Evolutionary conservation across 805 yeast species (phyloP).

Genomic region (Komagataella populi): DNA sequence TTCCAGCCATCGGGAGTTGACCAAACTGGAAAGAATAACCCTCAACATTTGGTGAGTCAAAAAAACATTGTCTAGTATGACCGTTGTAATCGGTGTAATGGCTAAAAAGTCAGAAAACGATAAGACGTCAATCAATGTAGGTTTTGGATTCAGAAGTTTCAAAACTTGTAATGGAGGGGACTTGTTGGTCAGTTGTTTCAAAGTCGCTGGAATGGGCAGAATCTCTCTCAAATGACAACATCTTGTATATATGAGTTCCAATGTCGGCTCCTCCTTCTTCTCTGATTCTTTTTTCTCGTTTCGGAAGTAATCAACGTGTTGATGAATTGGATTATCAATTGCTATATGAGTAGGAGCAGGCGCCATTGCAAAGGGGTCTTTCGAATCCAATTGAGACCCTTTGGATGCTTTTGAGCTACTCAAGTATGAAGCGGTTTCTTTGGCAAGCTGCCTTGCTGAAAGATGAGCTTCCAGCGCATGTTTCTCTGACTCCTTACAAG

Average conservation of each 20-base stretch:
- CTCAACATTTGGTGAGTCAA: constrained; percentile 40
- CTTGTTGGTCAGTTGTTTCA: constrained; percentile 39
- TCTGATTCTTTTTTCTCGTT: constrained; percentile 13
- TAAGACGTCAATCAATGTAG: constrained; percentile 41
- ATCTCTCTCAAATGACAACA: constrained; percentile 37
- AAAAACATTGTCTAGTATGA: constrained; percentile 43
- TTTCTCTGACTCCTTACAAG: constrained; percentile 46
- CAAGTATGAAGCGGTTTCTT: constrained; percentile 42
- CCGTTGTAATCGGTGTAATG: constrained; percentile 38
- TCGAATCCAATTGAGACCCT: constrained; percentile 6
- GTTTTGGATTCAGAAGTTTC: constrained; percentile 43
- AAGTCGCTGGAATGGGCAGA: constrained; percentile 34
- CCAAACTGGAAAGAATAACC: constrained; percentile 31
- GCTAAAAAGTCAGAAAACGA: constrained; percentile 46
- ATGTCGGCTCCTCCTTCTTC: constrained; percentile 14
- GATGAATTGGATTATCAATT: constrained; percentile 58
- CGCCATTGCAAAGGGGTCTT: constrained; percentile 3
- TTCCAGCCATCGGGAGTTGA: constrained; percentile 28
- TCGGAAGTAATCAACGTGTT: constrained; percentile 22
- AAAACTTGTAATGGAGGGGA: constrained; percentile 37
- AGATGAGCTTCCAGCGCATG: constrained; percentile 69
- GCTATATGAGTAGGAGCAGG: constrained; percentile 19
- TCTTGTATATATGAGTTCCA: constrained; percentile 35
- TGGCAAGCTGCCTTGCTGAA: constrained; percentile 57
- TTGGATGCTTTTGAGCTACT: constrained; percentile 12